Percentiles rank a stretch among this genome's conserved stretches.
These are phyloP conservation scores for Aspergillus neoniger DNA, from an alignment of 2,329 filamentous ascomycete species.

Conservation along the genomic window DNA sequence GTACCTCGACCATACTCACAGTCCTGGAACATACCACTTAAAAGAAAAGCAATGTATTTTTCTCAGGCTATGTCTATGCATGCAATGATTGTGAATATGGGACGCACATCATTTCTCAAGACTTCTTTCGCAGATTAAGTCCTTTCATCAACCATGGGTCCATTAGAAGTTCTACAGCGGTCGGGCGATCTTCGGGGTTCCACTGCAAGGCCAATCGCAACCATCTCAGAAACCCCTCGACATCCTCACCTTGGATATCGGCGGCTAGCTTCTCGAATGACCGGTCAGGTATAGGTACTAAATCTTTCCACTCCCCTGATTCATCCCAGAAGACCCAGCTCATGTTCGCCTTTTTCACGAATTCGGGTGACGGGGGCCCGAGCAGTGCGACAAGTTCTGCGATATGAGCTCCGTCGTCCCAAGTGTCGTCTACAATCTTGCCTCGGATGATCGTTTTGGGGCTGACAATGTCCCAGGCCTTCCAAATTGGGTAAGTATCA, in stretches of 20 bases:
- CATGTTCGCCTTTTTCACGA: constrained; percentile 18
- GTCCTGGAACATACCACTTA: no score
- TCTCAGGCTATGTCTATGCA: no score
- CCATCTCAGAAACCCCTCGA: constrained; percentile 27
- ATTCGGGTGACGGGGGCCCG: constrained; percentile 18
- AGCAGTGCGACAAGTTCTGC: constrained; percentile 27
- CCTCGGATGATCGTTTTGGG: constrained; percentile 10
- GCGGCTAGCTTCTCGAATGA: constrained; percentile 21
- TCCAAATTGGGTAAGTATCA: background rate
- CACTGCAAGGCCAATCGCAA: constrained; percentile 33
- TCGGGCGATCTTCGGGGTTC: constrained; percentile 26
- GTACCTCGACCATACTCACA: no score
- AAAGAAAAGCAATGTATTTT: no score
- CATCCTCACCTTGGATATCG: constrained; percentile 28
- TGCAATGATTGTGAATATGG: no score
- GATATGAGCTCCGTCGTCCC: constrained; percentile 25
- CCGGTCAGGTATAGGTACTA: constrained; percentile 21
- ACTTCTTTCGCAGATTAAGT: constrained; percentile 3
- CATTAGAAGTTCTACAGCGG: constrained; percentile 37
- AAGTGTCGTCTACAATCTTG: constrained; percentile 20
- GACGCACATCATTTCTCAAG: background rate
- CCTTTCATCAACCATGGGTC: constrained; percentile 40
- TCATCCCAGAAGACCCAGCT: constrained; percentile 26
- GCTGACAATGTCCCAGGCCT: constrained; percentile 9
- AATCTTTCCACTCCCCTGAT: constrained; percentile 23